These are phyloP conservation scores for Colletotrichum aenigma DNA, from an alignment of 2,329 filamentous ascomycete species.

Conservation along the genomic window DNA sequence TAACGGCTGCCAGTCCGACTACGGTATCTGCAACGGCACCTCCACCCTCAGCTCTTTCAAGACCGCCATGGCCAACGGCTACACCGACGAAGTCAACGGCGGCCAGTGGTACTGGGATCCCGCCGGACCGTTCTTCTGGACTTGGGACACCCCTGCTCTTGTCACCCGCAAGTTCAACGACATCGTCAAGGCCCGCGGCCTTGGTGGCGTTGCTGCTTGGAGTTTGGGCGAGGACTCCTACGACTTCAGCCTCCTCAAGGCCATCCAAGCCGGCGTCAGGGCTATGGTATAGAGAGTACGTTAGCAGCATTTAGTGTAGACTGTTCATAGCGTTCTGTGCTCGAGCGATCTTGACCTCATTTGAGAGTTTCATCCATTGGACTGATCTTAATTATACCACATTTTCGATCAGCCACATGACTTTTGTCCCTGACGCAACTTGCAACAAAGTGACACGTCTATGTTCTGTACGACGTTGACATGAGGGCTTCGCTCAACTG, in stretches of 20 bases:
- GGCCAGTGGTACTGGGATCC: conserved; percentile 61
- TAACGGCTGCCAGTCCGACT: conserved; percentile 13
- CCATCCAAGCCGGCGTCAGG: conserved; percentile 39
- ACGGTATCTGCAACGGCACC: conserved; percentile 14
- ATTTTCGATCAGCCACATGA: background rate
- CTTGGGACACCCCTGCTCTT: conserved; percentile 56
- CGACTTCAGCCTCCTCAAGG: conserved; percentile 46
- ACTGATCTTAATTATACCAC: background rate
- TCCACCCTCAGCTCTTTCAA: conserved; percentile 38
- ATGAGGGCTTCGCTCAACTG: background rate
- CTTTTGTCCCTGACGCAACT: background rate
- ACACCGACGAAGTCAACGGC: conserved; percentile 50
- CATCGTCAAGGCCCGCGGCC: conserved; percentile 41
- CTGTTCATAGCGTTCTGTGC: background rate
- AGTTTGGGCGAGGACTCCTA: conserved; percentile 53
- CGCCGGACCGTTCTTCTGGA: conserved; percentile 53
- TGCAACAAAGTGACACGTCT: background rate
- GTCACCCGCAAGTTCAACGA: conserved; percentile 51
- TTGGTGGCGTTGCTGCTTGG: conserved; percentile 61
- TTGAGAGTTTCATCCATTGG: background rate
- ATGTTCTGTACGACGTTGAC: background rate
- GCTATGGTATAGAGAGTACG: background rate
- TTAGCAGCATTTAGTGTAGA: background rate
- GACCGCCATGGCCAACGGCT: conserved; percentile 42
- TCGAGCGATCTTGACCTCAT: background rate